phyloP scores from a whole-genome alignment of 2,329 filamentous ascomycete species.

The Leptographium radiaticola region DNA sequence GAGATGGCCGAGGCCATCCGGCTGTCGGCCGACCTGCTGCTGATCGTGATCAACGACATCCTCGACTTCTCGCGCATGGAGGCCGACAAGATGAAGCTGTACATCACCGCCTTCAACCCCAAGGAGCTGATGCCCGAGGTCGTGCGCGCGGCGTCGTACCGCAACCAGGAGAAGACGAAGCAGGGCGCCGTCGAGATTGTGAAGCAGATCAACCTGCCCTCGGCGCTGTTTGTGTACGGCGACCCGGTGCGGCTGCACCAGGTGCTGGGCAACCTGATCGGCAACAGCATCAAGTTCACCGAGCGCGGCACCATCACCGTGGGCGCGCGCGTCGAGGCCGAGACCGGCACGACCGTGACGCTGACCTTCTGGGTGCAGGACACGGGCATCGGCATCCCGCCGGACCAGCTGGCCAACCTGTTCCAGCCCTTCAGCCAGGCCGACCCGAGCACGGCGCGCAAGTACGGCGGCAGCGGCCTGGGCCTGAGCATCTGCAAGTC shows the following conservation, averaged over 20 bases:
- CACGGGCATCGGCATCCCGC: slow-evolving; percentile 81
- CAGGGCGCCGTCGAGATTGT: slow-evolving; percentile 50
- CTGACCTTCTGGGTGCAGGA: slow-evolving; percentile 79
- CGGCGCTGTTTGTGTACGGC: slow-evolving; percentile 55
- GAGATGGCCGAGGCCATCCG: slow-evolving; percentile 83
- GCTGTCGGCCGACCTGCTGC: slow-evolving; percentile 69
- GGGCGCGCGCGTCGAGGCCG: slow-evolving; percentile 56
- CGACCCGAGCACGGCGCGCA: slow-evolving; percentile 77
- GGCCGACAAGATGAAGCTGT: slow-evolving; percentile 73
- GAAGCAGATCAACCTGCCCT: slow-evolving; percentile 59
- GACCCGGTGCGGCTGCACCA: slow-evolving; percentile 56
- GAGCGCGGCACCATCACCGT: slow-evolving; percentile 78
- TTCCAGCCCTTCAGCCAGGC: slow-evolving; percentile 92
- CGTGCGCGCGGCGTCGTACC: slow-evolving; percentile 52
- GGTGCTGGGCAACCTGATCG: slow-evolving; percentile 70
- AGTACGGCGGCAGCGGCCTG: slow-evolving; percentile 83
- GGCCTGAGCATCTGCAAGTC: slow-evolving; percentile 92
- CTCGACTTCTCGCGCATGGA: slow-evolving; percentile 92
- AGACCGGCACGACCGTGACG: slow-evolving; percentile 56
- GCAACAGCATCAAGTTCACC: slow-evolving; percentile 91
- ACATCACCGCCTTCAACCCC: slow-evolving; percentile 55
- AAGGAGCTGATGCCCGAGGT: slow-evolving; percentile 55
- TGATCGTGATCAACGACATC: slow-evolving; percentile 94
- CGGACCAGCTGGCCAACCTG: slow-evolving; percentile 68
- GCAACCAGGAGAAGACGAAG: slow-evolving; percentile 49